A percentile compares a stretch with the other conserved stretches of the same genome.
Evolutionary conservation across 2,329 filamentous ascomycete genomes (phyloP).

Genomic region (Byssothecium circinans): DNA sequence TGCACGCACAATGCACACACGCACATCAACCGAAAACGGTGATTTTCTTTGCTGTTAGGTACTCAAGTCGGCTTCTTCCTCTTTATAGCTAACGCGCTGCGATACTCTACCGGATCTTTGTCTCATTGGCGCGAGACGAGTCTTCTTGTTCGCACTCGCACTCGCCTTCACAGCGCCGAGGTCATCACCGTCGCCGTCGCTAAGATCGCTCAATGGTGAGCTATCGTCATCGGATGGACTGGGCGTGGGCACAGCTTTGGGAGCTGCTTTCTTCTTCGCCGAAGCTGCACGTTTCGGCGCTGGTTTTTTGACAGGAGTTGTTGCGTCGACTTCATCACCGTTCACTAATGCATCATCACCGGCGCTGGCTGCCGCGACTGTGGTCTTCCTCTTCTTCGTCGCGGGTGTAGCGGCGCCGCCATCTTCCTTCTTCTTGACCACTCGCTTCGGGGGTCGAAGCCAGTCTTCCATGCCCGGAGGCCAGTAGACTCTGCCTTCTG

Average conservation of each 20-base stretch:
- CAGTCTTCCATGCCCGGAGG: conserved; percentile 87
- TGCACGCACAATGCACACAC: too few species aligned
- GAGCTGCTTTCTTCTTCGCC: conserved; percentile 41
- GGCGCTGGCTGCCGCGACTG: conserved; percentile 13
- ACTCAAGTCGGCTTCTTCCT: conserved; percentile 28
- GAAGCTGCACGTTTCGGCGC: conserved; percentile 29
- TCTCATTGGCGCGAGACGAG: conserved; percentile 24
- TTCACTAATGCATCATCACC: conserved; percentile 25
- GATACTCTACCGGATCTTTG: conserved; percentile 32
- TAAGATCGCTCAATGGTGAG: conserved; percentile 46
- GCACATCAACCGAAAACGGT: background rate
- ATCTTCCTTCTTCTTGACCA: conserved; percentile 59
- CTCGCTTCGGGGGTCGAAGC: conserved; percentile 77
- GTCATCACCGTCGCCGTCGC: conserved; percentile 23
- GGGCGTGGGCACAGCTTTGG: conserved; percentile 48
- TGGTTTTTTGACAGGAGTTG: conserved; percentile 44
- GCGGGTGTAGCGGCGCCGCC: conserved; percentile 33
- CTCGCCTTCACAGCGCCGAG: conserved; percentile 20
- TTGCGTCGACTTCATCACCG: conserved; percentile 31
- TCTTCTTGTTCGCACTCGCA: conserved; percentile 21
- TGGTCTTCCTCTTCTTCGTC: conserved; percentile 38
- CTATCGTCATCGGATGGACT: conserved; percentile 44
- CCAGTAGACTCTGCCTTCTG: conserved; percentile 84
- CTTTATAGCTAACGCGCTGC: conserved; percentile 37
- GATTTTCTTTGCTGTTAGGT: background rate